These are phyloP conservation scores for Podospora comata DNA, from an alignment of 495 filamentous ascomycete genomes.

Conservation along the genomic window DNA sequence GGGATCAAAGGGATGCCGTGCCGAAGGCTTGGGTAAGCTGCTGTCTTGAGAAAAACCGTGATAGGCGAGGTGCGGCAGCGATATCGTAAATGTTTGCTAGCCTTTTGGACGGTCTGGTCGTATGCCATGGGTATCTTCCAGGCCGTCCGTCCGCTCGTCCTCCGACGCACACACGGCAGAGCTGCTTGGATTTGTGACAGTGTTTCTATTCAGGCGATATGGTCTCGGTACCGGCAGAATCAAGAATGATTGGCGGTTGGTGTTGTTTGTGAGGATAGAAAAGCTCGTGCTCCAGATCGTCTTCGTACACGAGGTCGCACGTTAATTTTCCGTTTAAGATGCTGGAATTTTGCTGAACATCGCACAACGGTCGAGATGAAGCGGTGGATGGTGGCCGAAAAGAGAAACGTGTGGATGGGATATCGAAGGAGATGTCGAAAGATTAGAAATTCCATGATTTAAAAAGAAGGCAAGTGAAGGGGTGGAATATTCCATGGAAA, in stretches of 20 bases:
- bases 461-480: not conserved
- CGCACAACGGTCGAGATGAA: not conserved
- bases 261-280: not conserved
- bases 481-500: conserved; percentile 4
- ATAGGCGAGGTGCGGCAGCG: not conserved
- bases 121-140: not conserved
- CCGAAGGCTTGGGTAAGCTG: not conserved
- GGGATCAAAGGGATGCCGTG: conserved; percentile 4
- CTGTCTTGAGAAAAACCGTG: not conserved
- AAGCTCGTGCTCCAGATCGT: conserved; percentile 11
- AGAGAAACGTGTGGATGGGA: not conserved
- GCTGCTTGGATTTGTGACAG: not conserved
- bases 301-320: conserved; percentile 6
- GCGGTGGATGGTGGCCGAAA: not conserved
- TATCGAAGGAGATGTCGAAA: too few relatives aligned
- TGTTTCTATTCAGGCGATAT: not conserved
- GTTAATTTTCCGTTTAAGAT: not conserved
- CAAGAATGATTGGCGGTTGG: conserved; percentile 26
- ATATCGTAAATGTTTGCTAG: conserved; percentile 19
- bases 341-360: not conserved
- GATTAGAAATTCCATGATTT: not conserved
- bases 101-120: conserved; percentile 16
- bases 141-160: not conserved
- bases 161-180: not conserved
- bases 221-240: conserved; percentile 26